Conservation (phyloP, 495 filamentous ascomycete genomes). For the Aspergillus bridgeri region DNA sequence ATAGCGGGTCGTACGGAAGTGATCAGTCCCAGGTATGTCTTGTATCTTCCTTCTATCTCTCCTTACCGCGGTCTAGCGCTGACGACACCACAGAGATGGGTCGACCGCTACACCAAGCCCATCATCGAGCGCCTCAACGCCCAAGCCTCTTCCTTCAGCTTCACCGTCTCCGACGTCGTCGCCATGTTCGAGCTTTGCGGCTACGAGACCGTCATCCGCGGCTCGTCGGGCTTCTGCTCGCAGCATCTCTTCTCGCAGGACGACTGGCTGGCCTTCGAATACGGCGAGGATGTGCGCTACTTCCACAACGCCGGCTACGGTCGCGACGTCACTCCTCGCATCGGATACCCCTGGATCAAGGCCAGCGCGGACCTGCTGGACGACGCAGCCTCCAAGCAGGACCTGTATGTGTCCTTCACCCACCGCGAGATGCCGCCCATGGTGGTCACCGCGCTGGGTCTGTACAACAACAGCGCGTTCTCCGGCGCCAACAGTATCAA, state of each 20-base stretch:
- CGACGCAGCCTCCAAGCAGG: conserved; percentile 6
- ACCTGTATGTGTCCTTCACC: conserved; percentile 22
- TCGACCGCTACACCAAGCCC: conserved; percentile 16
- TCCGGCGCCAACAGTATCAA: conserved; percentile 12
- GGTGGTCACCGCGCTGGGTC: conserved; percentile 18
- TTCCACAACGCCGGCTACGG: conserved; percentile 26
- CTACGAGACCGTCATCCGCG: conserved; percentile 27
- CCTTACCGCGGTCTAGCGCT: neutral
- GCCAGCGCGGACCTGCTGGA: conserved; percentile 11
- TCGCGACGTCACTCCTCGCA: conserved; percentile 8
- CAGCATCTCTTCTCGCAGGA: conserved; percentile 13
- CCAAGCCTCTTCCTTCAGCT: conserved; percentile 19
- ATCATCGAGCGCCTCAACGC: conserved; percentile 14
- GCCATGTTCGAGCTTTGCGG: conserved; percentile 27
- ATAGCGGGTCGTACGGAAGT: conserved; percentile 20
- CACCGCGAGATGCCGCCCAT: conserved; percentile 22
- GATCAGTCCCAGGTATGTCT: conserved; percentile 17
- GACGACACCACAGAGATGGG: conserved; percentile 9
- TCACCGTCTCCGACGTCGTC: conserved; percentile 21
- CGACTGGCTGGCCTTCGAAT: conserved; percentile 27
- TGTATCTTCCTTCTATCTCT: neutral
- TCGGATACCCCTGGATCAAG: conserved; percentile 20
- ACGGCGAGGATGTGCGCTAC: conserved; percentile 23
- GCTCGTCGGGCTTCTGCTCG: conserved; percentile 22
- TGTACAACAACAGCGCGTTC: conserved; percentile 23